phyloP scores from a whole-genome alignment of 176 grass and related monocot species.

The Zea luxurians region DNA sequence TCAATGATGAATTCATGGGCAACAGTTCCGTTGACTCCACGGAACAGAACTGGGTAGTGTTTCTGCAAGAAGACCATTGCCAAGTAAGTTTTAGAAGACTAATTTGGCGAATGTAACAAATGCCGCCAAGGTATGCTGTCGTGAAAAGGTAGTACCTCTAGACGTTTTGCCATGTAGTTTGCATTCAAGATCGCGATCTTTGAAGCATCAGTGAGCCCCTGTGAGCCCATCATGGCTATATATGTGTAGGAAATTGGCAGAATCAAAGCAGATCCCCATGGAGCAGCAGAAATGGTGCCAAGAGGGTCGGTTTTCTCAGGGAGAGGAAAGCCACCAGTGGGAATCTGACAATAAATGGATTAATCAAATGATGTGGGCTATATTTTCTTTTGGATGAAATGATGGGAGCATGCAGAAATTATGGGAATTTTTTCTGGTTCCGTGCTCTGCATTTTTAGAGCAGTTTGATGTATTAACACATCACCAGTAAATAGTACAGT shows the following conservation, averaged over 20 bases:
- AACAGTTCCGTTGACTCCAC: constrained; percentile 96
- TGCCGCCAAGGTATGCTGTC: constrained; percentile 6
- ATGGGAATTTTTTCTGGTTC: constrained; percentile 7
- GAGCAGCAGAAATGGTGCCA: constrained; percentile 92
- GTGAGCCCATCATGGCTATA: constrained; percentile 98
- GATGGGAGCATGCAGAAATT: not conserved
- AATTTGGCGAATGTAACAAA: constrained; percentile 25
- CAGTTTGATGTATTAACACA: not conserved
- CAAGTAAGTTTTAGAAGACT: constrained; percentile 32
- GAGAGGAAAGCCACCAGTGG: constrained; percentile 85
- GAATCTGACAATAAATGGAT: constrained; percentile 49
- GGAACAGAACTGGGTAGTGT: constrained; percentile 95
- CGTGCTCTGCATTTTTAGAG: not conserved
- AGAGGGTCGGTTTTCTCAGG: constrained; percentile 83
- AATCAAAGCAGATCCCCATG: constrained; percentile 99
- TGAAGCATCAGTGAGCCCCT: constrained; percentile 94
- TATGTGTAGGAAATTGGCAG: constrained; percentile 96
- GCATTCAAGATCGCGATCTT: constrained; percentile 96
- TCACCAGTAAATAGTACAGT: constrained; percentile 8
- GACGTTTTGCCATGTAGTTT: constrained; percentile 98
- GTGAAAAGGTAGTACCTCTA: constrained; percentile 61
- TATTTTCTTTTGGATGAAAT: constrained; percentile 23
- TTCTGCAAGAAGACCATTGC: constrained; percentile 57
- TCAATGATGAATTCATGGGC: constrained; percentile 98
- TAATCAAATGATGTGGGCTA: constrained; percentile 4